Evolutionary conservation across 441 rosid genomes (phyloP), one percentile per base, ranked within the genome.

Genomic region (Rhodomyrtus psidioides): DNA sequence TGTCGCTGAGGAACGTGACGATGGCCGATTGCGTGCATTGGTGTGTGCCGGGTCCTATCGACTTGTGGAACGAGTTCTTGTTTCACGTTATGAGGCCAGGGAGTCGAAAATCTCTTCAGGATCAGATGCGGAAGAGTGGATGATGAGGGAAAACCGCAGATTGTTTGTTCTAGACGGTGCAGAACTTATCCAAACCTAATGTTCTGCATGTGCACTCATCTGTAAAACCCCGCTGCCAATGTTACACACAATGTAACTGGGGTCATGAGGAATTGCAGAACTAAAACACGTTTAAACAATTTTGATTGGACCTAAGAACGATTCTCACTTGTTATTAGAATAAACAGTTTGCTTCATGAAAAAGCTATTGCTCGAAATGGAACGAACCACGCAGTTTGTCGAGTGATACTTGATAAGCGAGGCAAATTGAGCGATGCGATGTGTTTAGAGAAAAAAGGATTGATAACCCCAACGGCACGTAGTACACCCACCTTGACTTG

Each of bases 21-120:
- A 83, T 91, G 6, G 90, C 92, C 34, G 98, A 96, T 86, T 96
- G 98, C 87, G 97, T 95, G 58, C 99, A 96, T 88, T 96, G 99
- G 99, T 96, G 98, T 86, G 86, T 94, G 90, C 99, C 99, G 2
- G 99, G 98, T 9, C 97, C 99, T 2, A 86, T 94, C 60, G 99
- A 96, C 86, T 89, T 94, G 34, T 96, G 97, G 98, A 96, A 96
- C 76, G 97, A 96, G 90, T 91, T 96, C 56, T 90, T 96, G 91
- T 90, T 93, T 28, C 83, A 92, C 34, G 85, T 92, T 88, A 87
- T 96, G 89, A 90, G 90, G 88, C 90, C 81, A 85, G 90, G 90
- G 87, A 70, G n/a, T 21, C 8, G n/a, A 21, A 49, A 44, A 70
- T 70, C 79, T 70, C 49, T 12, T 70, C 79, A 23, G 26, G 79